Percentiles rank a stretch among this genome's conserved stretches.
phyloP scores from a whole-genome alignment of 495 filamentous ascomycete species.

The Endocarpon pusillum region DNA sequence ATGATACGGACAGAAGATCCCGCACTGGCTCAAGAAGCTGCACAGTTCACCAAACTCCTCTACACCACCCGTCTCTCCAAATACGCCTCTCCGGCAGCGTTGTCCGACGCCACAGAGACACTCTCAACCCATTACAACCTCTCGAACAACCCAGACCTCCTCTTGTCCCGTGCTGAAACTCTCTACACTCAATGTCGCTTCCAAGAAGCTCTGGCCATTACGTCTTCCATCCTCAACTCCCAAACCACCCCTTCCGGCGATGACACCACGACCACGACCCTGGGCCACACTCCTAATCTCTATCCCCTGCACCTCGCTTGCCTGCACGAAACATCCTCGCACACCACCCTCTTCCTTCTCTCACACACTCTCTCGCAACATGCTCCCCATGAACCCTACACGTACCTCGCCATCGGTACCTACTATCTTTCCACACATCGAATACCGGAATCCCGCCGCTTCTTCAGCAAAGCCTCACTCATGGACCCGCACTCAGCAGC shows the following conservation, averaged over 20 bases:
- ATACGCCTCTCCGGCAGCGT: conserved; percentile 71
- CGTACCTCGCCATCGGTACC: conserved; percentile 85
- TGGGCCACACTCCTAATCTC: conserved; percentile 76
- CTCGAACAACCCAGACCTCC: conserved; percentile 69
- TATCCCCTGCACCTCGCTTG: conserved; percentile 88
- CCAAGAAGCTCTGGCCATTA: conserved; percentile 67
- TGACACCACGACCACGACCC: conserved; percentile 13
- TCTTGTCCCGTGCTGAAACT: conserved; percentile 81
- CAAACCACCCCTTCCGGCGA: conserved; percentile 16
- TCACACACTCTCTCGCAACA: conserved; percentile 89
- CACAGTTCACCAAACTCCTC: conserved; percentile 87
- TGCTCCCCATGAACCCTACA: conserved; percentile 75
- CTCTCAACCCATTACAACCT: conserved; percentile 89
- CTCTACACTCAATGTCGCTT: conserved; percentile 92
- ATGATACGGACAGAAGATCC: conserved; percentile 44
- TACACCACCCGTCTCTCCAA: conserved; percentile 95
- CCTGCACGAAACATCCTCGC: conserved; percentile 71
- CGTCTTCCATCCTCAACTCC: conserved; percentile 58
- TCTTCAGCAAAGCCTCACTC: conserved; percentile 91
- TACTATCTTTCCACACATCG: conserved; percentile 86
- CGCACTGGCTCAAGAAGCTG: conserved; percentile 58
- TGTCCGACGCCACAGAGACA: conserved; percentile 75
- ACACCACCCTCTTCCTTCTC: conserved; percentile 77
- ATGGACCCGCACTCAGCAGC: conserved; percentile 96
- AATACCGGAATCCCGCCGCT: conserved; percentile 82